These are phyloP conservation scores for Botrytis hyacinthi DNA, from an alignment of 2,329 filamentous ascomycete species.

Conservation along the genomic window DNA sequence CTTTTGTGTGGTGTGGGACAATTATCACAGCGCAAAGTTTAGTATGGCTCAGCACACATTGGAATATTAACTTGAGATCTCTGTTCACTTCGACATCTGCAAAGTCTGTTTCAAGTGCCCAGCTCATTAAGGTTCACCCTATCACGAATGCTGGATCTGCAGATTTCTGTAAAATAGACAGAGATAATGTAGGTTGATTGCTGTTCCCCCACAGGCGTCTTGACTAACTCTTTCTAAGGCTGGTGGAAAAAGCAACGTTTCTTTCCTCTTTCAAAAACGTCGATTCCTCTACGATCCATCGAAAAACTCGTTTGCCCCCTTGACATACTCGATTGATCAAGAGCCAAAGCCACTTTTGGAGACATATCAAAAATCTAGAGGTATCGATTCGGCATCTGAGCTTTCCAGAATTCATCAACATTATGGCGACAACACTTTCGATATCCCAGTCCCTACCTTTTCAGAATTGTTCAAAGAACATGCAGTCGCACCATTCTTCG, in stretches of 20 bases:
- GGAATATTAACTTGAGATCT: slow-evolving; percentile 85
- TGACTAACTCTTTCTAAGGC: slow-evolving; percentile 46
- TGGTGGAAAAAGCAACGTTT: slow-evolving; percentile 72
- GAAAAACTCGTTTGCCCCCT: slow-evolving; percentile 72
- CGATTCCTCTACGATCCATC: slow-evolving; percentile 81
- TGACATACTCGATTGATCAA: slow-evolving; percentile 78
- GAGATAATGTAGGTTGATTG: slow-evolving; percentile 59
- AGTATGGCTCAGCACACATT: slow-evolving; percentile 93
- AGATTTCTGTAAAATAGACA: slow-evolving; percentile 80
- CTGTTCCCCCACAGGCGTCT: neutral
- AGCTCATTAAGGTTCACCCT: slow-evolving; percentile 90
- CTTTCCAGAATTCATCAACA: slow-evolving; percentile 80
- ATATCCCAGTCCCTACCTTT: slow-evolving; percentile 95
- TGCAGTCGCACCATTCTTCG: slow-evolving; percentile 97
- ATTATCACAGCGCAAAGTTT: slow-evolving; percentile 88
- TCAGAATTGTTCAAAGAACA: slow-evolving; percentile 97
- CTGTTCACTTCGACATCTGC: slow-evolving; percentile 76
- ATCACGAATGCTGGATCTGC: slow-evolving; percentile 82
- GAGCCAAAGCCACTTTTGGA: slow-evolving; percentile 79
- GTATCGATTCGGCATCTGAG: slow-evolving; percentile 71
- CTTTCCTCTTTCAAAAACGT: slow-evolving; percentile 97
- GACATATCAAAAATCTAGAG: slow-evolving; percentile 75
- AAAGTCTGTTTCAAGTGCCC: slow-evolving; percentile 67
- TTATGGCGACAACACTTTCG: slow-evolving; percentile 94
- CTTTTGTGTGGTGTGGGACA: slow-evolving; percentile 86